Evolutionary conservation across 148 eudicot species (phyloP).

Genomic region (Vaccinium myrtillus): DNA sequence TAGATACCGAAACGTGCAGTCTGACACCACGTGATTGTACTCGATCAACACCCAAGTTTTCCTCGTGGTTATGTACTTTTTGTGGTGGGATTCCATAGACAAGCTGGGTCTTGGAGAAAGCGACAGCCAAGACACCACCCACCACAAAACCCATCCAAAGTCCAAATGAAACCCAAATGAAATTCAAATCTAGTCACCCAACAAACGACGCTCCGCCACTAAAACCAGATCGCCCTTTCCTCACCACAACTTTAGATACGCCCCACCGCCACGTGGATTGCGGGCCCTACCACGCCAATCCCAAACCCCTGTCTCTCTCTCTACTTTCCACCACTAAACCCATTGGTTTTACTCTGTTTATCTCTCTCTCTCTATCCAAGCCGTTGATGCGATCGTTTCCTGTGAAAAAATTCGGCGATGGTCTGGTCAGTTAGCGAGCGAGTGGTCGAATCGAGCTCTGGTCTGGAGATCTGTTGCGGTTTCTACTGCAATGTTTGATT

Average conservation of each 20-base stretch:
- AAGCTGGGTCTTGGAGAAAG: neutral
- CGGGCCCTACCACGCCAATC: neutral
- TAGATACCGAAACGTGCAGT: too few species aligned
- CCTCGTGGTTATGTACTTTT: too few species aligned
- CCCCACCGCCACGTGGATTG: neutral
- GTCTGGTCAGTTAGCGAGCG: constrained; percentile 14
- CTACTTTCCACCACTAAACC: neutral
- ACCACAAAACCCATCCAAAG: neutral
- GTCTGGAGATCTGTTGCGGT: constrained; percentile 16
- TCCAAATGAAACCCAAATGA: neutral
- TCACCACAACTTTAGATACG: constrained; percentile 2
- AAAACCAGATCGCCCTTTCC: constrained; percentile 3
- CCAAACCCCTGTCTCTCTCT: neutral
- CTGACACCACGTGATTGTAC: too few species aligned
- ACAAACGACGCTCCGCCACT: neutral
- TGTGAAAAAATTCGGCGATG: constrained; percentile 24
- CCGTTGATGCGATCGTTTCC: neutral
- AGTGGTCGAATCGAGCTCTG: constrained; percentile 25
- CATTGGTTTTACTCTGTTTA: neutral
- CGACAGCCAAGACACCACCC: neutral
- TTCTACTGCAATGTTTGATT: constrained; percentile 71
- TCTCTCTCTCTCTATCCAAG: neutral
- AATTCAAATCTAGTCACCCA: neutral
- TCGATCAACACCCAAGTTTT: too few species aligned
- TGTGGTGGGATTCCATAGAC: too few species aligned